A percentile compares a stretch with the other conserved stretches of the same genome.
These are phyloP conservation scores for Carallia brachiata DNA, from an alignment of 345 rosid species.

Conservation along the genomic window DNA sequence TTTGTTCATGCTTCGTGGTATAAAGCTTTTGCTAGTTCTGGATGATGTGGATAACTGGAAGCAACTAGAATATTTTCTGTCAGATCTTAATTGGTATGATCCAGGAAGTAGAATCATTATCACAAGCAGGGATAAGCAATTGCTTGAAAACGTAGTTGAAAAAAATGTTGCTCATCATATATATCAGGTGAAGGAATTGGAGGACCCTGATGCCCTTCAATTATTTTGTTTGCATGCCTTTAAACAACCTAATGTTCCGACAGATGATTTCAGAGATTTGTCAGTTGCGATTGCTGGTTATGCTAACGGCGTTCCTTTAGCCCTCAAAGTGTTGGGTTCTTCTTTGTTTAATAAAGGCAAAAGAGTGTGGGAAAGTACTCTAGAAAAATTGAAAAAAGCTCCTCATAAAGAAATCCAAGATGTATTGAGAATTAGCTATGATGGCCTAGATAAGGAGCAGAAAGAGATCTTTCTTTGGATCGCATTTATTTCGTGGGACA, in stretches of 20 bases:
- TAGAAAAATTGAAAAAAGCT: neutral
- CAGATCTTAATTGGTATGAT: too few species aligned
- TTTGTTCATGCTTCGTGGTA: too few species aligned
- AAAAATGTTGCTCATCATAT: too few species aligned
- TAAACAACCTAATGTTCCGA: neutral
- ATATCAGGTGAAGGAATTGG: too few species aligned
- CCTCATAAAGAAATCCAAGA: neutral
- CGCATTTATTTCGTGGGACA: conserved; percentile 1
- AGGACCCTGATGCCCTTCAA: too few species aligned
- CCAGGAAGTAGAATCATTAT: too few species aligned
- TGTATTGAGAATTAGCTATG: conserved; percentile 7
- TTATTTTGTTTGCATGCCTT: neutral
- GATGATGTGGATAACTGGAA: too few species aligned
- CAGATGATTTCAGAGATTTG: neutral
- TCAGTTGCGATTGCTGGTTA: neutral
- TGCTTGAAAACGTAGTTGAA: too few species aligned
- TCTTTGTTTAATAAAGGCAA: neutral
- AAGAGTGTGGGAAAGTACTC: neutral
- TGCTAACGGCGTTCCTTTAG: conserved; percentile 11
- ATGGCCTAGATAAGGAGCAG: neutral
- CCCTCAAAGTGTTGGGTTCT: conserved; percentile 10
- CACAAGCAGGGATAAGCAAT: too few species aligned
- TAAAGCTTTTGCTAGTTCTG: too few species aligned
- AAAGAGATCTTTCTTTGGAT: neutral
- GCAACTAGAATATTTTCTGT: too few species aligned